Conservation (phyloP, 2,329 filamentous ascomycete species). For the Penicillium sclerotiorum region DNA sequence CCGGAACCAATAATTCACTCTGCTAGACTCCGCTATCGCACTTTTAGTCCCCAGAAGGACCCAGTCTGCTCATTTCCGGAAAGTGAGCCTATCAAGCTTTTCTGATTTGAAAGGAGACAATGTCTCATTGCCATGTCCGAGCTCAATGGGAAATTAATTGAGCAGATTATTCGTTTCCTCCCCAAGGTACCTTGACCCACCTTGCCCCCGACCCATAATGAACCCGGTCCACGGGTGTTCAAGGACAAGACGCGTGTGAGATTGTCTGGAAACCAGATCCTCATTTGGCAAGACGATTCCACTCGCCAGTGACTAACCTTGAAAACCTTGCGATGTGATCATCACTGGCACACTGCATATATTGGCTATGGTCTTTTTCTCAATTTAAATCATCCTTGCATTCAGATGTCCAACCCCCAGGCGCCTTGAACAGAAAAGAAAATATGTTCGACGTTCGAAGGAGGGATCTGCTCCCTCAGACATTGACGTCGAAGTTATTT, state of each 20-base stretch:
- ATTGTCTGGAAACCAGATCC: background rate
- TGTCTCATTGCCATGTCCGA: background rate
- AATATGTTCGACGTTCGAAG: background rate
- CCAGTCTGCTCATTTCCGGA: background rate
- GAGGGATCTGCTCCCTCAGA: background rate
- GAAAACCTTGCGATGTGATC: background rate
- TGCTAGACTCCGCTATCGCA: background rate
- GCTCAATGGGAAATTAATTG: background rate
- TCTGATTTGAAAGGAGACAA: background rate
- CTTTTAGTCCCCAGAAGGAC: no score
- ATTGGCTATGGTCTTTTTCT: background rate
- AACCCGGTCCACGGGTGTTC: background rate
- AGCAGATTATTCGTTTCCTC: background rate
- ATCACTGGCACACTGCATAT: background rate
- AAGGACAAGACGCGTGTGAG: background rate
- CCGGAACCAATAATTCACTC: background rate
- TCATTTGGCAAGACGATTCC: no score
- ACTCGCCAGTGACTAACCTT: background rate
- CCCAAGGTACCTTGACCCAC: background rate
- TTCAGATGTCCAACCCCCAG: background rate
- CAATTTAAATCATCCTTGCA: background rate
- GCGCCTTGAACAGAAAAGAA: background rate
- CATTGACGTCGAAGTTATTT: conserved; percentile 10
- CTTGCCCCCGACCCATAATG: background rate
- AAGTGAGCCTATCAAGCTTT: background rate